These are phyloP conservation scores for Fusarium multiceps DNA, from an alignment of 2,329 filamentous ascomycete species.

Conservation along the genomic window DNA sequence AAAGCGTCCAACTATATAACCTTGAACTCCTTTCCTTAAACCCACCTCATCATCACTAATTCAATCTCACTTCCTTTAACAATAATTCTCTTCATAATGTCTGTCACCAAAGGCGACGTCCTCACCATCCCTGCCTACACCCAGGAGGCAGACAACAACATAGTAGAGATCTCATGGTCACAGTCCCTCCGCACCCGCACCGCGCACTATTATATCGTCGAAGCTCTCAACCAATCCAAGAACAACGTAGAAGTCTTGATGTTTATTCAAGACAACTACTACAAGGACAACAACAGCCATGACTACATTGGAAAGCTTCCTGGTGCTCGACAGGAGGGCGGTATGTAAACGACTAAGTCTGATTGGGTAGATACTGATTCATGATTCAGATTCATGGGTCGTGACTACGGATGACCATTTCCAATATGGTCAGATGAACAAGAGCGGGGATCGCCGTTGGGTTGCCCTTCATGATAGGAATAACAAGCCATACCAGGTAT, in stretches of 20 bases:
- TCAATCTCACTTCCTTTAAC: too few species aligned
- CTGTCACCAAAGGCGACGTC: slow-evolving; percentile 6
- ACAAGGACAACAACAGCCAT: too few species aligned
- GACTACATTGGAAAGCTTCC: too few species aligned
- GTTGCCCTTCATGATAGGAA: slow-evolving; percentile 30
- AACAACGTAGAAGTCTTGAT: slow-evolving; percentile 19
- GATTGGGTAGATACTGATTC: too few species aligned
- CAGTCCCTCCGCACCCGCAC: slow-evolving; percentile 12
- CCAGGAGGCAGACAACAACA: slow-evolving; percentile 18
- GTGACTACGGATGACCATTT: too few species aligned
- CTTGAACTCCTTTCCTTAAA: too few species aligned
- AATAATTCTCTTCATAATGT: slow-evolving; percentile 13
- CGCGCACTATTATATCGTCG: slow-evolving; percentile 31
- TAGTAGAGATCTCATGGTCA: too few species aligned
- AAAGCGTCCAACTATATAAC: too few species aligned
- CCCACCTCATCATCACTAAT: too few species aligned
- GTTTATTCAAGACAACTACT: slow-evolving; percentile 29
- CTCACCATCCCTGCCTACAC: slow-evolving; percentile 25
- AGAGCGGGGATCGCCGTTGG: slow-evolving; percentile 26
- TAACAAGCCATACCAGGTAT: slow-evolving; percentile 36
- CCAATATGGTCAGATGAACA: slow-evolving; percentile 39
- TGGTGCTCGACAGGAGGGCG: slow-evolving; percentile 17
- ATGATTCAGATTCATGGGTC: too few species aligned
- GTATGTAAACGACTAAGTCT: too few species aligned
- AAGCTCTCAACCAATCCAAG: slow-evolving; percentile 28